Conservation (phyloP, 257 asterid genomes). For the Nemophila menziesii region DNA sequence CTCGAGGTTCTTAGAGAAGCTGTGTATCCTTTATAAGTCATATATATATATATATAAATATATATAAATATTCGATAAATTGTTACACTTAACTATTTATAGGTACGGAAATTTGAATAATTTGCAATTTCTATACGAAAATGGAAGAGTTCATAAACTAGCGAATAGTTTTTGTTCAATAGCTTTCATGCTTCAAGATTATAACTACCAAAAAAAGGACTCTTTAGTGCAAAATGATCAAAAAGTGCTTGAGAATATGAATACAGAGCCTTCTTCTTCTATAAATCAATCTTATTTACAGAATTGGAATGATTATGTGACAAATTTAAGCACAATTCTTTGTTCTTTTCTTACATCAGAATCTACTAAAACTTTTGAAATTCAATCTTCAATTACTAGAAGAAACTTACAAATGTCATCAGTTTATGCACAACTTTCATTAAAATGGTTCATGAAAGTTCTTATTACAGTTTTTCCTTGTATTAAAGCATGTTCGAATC, state of each 20-base stretch:
- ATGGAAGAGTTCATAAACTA: conserved; percentile 91
- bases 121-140: conserved; percentile 92
- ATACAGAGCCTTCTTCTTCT: conserved; percentile 20
- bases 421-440: conserved; percentile 75
- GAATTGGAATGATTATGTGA: conserved; percentile 67
- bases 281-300: conserved; percentile 28
- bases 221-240: conserved; percentile 19
- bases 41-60: too few species aligned
- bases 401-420: conserved; percentile 48
- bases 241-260: conserved; percentile 19
- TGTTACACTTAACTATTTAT: conserved; percentile 47
- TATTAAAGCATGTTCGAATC: conserved; percentile 84
- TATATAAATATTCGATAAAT: conserved; percentile 3
- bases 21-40: conserved; percentile 65
- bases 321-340: conserved; percentile 57
- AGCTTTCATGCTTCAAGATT: conserved; percentile 80
- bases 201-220: conserved; percentile 22
- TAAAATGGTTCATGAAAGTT: conserved; percentile 89
- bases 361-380: conserved; percentile 23
- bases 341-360: conserved; percentile 62
- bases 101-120: conserved; percentile 93
- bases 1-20: conserved; percentile 94
- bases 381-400: conserved; percentile 38
- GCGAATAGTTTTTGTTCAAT: conserved; percentile 98
- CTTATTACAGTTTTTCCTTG: conserved; percentile 84